Evolutionary conservation across 2,329 filamentous ascomycete species (phyloP).

Genomic region (Aspergillus latus): DNA sequence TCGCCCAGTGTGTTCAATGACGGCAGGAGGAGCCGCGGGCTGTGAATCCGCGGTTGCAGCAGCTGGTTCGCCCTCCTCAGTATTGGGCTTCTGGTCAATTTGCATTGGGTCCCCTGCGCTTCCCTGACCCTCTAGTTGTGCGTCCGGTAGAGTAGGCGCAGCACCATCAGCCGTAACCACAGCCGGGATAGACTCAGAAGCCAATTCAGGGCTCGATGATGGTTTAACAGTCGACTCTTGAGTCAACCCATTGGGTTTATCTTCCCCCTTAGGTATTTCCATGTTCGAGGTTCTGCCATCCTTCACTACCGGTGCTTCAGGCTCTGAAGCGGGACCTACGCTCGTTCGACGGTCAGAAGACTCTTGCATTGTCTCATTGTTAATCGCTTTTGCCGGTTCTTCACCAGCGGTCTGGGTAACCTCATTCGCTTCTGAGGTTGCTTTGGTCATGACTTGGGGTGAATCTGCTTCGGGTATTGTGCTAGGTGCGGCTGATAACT

Average conservation of each 20-base stretch:
- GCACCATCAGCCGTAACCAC: neutral
- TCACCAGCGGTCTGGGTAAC: neutral
- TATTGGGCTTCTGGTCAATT: conserved; percentile 16
- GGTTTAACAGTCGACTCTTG: conserved; percentile 10
- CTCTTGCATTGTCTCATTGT: conserved; percentile 7
- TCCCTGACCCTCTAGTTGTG: neutral
- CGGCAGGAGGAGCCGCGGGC: conserved; percentile 31
- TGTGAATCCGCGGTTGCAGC: conserved; percentile 21
- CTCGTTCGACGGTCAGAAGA: conserved; percentile 1
- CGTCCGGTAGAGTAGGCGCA: conserved; percentile 1
- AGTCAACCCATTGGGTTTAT: neutral
- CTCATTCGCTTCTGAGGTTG: neutral
- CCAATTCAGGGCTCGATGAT: conserved; percentile 7
- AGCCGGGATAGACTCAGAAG: conserved; percentile 4
- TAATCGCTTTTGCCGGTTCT: conserved; percentile 1
- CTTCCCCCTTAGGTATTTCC: neutral
- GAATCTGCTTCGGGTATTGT: neutral
- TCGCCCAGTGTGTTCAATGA: conserved; percentile 54
- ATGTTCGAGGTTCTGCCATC: conserved; percentile 8
- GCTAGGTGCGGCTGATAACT: neutral
- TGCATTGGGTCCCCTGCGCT: conserved; percentile 1
- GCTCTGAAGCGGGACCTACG: neutral
- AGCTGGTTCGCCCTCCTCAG: conserved; percentile 17
- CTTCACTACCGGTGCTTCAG: conserved; percentile 7
- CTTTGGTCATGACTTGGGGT: neutral